phyloP scores from a whole-genome alignment of 192 early-diverging fungal genomes.

The Haplosporangium gracile region DNA sequence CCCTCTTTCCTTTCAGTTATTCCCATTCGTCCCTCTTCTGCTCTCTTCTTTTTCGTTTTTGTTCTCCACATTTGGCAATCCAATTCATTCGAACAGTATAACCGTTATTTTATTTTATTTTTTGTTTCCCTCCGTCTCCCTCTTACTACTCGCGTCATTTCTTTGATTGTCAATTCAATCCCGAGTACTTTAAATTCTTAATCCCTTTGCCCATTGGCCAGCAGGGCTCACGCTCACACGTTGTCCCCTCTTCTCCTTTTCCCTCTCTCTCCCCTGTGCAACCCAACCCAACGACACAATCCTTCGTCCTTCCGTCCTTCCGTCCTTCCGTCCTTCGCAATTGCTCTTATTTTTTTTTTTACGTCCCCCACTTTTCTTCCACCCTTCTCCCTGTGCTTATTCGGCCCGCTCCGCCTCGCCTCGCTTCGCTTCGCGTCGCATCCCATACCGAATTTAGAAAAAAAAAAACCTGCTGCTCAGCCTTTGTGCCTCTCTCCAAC shows the following conservation, averaged over 20 bases:
- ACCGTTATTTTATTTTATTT: background rate
- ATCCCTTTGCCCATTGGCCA: background rate
- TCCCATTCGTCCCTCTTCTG: background rate
- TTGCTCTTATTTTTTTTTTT: constrained; percentile 4
- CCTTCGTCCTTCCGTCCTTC: background rate
- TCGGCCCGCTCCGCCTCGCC: constrained; percentile 31
- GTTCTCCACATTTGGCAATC: constrained; percentile 10
- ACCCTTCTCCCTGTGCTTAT: background rate
- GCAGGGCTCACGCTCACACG: constrained; percentile 6
- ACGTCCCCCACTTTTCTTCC: background rate
- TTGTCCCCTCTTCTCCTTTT: background rate
- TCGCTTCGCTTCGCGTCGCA: constrained; percentile 26
- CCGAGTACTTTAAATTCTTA: background rate
- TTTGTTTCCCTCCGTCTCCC: too few relatives aligned
- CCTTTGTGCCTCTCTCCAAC: background rate
- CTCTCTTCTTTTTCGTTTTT: background rate
- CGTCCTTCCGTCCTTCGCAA: background rate
- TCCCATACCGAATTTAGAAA: constrained; percentile 5
- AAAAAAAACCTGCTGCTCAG: background rate
- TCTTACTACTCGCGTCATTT: background rate
- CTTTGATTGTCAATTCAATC: background rate
- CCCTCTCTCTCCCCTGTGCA: background rate
- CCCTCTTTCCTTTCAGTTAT: background rate
- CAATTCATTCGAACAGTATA: background rate
- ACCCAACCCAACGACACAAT: background rate